Conservation (phyloP, 2,329 filamentous ascomycete species). For the Sporothrix inflata region DNA sequence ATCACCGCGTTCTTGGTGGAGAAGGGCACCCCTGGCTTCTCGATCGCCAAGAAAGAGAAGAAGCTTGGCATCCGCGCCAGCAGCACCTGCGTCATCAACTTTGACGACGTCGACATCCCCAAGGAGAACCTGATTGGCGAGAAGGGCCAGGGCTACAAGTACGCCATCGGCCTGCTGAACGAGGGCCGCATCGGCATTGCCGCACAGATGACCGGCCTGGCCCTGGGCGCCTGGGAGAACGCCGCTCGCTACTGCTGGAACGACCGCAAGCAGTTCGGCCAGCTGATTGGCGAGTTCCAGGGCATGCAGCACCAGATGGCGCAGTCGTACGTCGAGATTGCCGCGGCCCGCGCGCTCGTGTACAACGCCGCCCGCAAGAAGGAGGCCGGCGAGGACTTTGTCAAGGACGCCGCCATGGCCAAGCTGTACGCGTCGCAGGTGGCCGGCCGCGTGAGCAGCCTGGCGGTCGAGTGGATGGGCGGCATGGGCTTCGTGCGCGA, state of each 20-base stretch:
- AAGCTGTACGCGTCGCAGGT: slow-evolving; percentile 96
- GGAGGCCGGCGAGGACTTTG: slow-evolving; percentile 95
- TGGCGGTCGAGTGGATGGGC: slow-evolving; percentile 98
- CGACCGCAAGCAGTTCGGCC: slow-evolving; percentile 94
- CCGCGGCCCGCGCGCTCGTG: slow-evolving; percentile 85
- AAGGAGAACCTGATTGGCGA: slow-evolving; percentile 85
- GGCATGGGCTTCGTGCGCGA: slow-evolving; percentile 98
- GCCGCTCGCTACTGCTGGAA: slow-evolving; percentile 96
- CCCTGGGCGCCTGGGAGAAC: slow-evolving; percentile 93
- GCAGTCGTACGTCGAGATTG: slow-evolving; percentile 92
- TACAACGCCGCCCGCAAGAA: slow-evolving; percentile 98
- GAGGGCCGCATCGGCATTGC: slow-evolving; percentile 98
- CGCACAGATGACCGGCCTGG: slow-evolving; percentile 97
- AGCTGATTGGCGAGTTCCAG: slow-evolving; percentile 94
- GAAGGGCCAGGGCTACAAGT: slow-evolving; percentile 94
- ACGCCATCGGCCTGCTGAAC: slow-evolving; percentile 91
- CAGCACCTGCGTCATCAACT: slow-evolving; percentile 95
- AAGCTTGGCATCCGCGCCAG: slow-evolving; percentile 96
- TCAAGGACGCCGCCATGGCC: slow-evolving; percentile 95
- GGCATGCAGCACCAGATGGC: slow-evolving; percentile 99
- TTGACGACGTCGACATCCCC: slow-evolving; percentile 92
- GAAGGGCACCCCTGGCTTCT: slow-evolving; percentile 86
- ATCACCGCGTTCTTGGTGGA: slow-evolving; percentile 96
- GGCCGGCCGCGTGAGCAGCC: slow-evolving; percentile 79
- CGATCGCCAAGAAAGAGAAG: slow-evolving; percentile 99